A percentile compares a stretch with the other conserved stretches of the same genome.
Conservation (phyloP, 2,329 filamentous ascomycete genomes). For the Aotearoamyces nothofagi region DNA sequence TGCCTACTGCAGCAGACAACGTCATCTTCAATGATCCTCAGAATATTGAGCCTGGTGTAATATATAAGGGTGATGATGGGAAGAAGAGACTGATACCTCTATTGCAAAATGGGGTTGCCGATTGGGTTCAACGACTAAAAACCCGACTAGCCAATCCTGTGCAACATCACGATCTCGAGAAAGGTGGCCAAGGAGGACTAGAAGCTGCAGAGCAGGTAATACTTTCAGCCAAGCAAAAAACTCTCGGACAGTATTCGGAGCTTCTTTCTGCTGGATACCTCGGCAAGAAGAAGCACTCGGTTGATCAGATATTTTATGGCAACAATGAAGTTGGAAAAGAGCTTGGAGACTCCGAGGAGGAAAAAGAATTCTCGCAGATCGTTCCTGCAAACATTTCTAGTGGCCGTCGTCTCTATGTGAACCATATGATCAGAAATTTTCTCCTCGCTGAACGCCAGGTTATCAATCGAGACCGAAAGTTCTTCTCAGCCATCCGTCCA, state of each 20-base stretch:
- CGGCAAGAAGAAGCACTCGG: slow-evolving; percentile 20
- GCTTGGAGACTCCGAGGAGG: slow-evolving; percentile 13
- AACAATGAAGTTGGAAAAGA: slow-evolving; percentile 14
- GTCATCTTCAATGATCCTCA: slow-evolving; percentile 5
- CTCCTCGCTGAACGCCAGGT: slow-evolving; percentile 15
- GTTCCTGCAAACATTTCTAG: slow-evolving; percentile 18
- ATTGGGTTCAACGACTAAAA: background rate
- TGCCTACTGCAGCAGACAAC: slow-evolving; percentile 13
- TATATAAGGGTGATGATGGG: slow-evolving; percentile 9
- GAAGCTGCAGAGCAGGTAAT: slow-evolving; percentile 1
- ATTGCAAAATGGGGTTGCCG: slow-evolving; percentile 1
- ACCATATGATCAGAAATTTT: slow-evolving; percentile 25
- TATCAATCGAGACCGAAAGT: slow-evolving; percentile 8
- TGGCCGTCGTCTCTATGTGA: slow-evolving; percentile 29
- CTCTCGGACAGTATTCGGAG: too few species aligned
- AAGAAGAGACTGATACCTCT: slow-evolving; percentile 11
- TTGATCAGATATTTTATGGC: slow-evolving; percentile 26
- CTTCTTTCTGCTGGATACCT: slow-evolving; percentile 20
- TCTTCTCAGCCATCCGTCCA: slow-evolving; percentile 13
- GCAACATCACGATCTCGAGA: background rate
- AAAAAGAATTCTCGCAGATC: slow-evolving; percentile 12
- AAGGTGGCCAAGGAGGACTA: background rate
- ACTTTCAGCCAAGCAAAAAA: background rate
- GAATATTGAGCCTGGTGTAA: slow-evolving; percentile 7
- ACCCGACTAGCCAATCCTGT: background rate